Conservation (phyloP, 116 monocot species). For the Thalassia testudinum region DNA sequence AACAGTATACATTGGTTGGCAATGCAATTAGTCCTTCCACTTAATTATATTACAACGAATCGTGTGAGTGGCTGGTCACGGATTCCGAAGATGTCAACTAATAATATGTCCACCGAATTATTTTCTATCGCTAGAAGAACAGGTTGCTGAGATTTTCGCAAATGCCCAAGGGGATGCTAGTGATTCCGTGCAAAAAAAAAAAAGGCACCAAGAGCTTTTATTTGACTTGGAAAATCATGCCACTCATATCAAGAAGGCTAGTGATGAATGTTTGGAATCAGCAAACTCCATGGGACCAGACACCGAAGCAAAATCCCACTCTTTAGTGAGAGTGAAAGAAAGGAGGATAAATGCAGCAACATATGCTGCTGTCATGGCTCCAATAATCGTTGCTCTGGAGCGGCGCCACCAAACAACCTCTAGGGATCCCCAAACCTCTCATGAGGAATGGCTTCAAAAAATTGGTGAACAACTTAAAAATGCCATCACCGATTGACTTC, state of each 20-base stretch:
- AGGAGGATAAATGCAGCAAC: slow-evolving; percentile 82
- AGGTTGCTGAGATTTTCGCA: slow-evolving; percentile 60
- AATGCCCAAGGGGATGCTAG: slow-evolving; percentile 33
- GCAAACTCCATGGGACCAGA: slow-evolving; percentile 48
- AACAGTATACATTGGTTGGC: too few species aligned
- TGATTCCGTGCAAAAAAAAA: slow-evolving; percentile 47
- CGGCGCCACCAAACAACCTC: slow-evolving; percentile 80
- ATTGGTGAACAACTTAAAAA: slow-evolving; percentile 52
- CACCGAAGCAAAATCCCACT: slow-evolving; percentile 44
- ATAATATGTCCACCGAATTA: slow-evolving; percentile 53
- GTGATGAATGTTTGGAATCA: slow-evolving; percentile 46
- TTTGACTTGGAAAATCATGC: slow-evolving; percentile 40
- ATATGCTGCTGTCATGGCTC: slow-evolving; percentile 95
- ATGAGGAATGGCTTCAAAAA: slow-evolving; percentile 81
- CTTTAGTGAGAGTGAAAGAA: slow-evolving; percentile 61
- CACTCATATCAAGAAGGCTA: slow-evolving; percentile 38
- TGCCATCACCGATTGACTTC: slow-evolving; percentile 53
- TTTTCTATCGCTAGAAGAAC: slow-evolving; percentile 48
- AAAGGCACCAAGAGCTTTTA: slow-evolving; percentile 48
- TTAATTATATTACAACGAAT: slow-evolving; percentile 65
- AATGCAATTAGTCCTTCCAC: slow-evolving; percentile 68
- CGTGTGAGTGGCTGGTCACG: slow-evolving; percentile 73
- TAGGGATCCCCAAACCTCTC: slow-evolving; percentile 64
- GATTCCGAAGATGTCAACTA: slow-evolving; percentile 54
- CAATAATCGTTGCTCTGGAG: slow-evolving; percentile 85